These are phyloP conservation scores for Chalaropsis thielavioides DNA, from an alignment of 2,329 filamentous ascomycete genomes.

Conservation along the genomic window DNA sequence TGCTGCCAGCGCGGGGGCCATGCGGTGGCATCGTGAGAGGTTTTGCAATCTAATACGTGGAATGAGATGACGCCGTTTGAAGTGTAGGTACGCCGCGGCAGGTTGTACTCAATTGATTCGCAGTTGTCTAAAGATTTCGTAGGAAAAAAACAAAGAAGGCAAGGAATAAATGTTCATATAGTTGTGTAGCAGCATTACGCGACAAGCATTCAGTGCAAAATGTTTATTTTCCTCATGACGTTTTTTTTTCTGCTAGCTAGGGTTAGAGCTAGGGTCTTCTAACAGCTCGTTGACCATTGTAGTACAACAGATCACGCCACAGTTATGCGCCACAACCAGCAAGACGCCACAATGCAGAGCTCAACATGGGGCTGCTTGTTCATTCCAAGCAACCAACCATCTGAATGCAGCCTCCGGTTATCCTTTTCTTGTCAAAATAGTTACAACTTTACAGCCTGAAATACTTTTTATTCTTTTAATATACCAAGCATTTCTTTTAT, in stretches of 20 bases:
- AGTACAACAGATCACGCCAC: neutral
- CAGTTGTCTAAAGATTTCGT: neutral
- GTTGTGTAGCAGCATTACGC: neutral
- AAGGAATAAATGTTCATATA: neutral
- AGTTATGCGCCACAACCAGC: neutral
- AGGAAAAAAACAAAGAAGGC: neutral
- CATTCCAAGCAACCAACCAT: neutral
- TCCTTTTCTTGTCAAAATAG: neutral
- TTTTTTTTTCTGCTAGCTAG: neutral
- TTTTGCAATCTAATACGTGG: neutral
- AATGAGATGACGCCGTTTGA: neutral
- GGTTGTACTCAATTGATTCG: neutral
- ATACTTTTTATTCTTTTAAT: neutral
- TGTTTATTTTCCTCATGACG: neutral
- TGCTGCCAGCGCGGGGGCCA: slow-evolving; percentile 6
- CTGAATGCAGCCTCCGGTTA: neutral
- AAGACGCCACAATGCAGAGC: neutral
- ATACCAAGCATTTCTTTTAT: neutral
- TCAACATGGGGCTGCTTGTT: neutral
- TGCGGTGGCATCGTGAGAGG: slow-evolving; percentile 2
- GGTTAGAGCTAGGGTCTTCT: neutral
- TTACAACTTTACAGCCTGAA: neutral
- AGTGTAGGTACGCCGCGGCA: neutral
- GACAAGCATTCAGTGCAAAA: neutral
- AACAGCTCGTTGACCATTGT: neutral